These are phyloP conservation scores for Kazachstania sp. DNA, from an alignment of 1,139 yeast species.

Conservation along the genomic window DNA sequence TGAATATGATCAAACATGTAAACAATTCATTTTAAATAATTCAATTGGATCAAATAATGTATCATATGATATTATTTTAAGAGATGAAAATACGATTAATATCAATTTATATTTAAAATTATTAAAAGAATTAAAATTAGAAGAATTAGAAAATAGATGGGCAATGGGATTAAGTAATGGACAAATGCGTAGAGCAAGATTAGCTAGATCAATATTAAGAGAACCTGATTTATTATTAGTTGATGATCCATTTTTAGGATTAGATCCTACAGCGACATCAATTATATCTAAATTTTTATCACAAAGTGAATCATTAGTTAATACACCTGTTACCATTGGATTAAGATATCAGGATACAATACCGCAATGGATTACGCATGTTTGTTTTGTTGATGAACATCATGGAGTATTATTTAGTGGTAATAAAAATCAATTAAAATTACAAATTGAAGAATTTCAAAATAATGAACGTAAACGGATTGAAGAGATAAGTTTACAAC, in stretches of 20 bases:
- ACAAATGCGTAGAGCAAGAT: slow-evolving; percentile 80
- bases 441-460: slow-evolving; percentile 29
- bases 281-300: slow-evolving; percentile 48
- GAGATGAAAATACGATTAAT: slow-evolving; percentile 26
- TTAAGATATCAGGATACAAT: slow-evolving; percentile 63
- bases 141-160: slow-evolving; percentile 59
- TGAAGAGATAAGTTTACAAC: background rate
- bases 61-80: slow-evolving; percentile 21
- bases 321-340: slow-evolving; percentile 50
- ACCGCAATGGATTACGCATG: slow-evolving; percentile 72
- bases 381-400: slow-evolving; percentile 48
- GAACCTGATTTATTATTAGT: slow-evolving; percentile 60
- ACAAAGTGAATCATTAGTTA: slow-evolving; percentile 11
- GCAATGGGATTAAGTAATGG: slow-evolving; percentile 87
- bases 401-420: slow-evolving; percentile 50
- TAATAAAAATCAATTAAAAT: slow-evolving; percentile 23
- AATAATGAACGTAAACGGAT: slow-evolving; percentile 7
- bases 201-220: slow-evolving; percentile 63
- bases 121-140: slow-evolving; percentile 46
- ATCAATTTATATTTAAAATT: slow-evolving; percentile 35
- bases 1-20: slow-evolving; percentile 71
- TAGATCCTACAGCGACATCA: slow-evolving; percentile 66
- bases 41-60: slow-evolving; percentile 26
- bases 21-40: slow-evolving; percentile 43
- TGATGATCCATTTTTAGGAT: slow-evolving; percentile 88